Evolutionary conservation across 2,329 filamentous ascomycete species (phyloP).

Genomic region (Macrophomina tecta): DNA sequence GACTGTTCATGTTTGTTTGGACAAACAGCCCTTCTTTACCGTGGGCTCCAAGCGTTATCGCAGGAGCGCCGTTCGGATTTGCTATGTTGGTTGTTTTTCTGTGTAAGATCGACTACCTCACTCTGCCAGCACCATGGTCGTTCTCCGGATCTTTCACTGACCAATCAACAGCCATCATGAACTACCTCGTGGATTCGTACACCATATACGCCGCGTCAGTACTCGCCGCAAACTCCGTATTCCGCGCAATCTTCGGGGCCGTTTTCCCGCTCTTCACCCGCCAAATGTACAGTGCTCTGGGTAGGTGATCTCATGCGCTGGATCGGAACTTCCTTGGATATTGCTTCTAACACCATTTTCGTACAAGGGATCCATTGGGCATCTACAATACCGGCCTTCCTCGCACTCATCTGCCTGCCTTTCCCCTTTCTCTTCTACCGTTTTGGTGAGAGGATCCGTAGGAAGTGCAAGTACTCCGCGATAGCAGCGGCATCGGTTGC

Average conservation of each 20-base stretch:
- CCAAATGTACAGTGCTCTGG: constrained; percentile 60
- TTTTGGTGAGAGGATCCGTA: constrained; percentile 69
- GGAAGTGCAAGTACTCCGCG: constrained; percentile 72
- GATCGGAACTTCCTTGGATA: not conserved
- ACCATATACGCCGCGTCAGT: constrained; percentile 79
- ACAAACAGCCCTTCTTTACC: constrained; percentile 65
- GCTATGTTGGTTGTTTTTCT: constrained; percentile 71
- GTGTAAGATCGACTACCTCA: constrained; percentile 21
- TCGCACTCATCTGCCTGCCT: constrained; percentile 73
- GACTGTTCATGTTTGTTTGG: constrained; percentile 82
- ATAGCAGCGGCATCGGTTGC: constrained; percentile 56
- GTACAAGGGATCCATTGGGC: constrained; percentile 74
- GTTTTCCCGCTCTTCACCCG: constrained; percentile 79
- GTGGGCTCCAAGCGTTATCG: constrained; percentile 61
- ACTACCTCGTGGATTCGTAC: constrained; percentile 56
- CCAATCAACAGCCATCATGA: constrained; percentile 39
- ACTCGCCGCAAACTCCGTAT: constrained; percentile 77
- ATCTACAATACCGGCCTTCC: constrained; percentile 73
- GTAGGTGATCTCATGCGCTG: not conserved
- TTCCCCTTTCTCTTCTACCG: constrained; percentile 79
- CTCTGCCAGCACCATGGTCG: too few relatives aligned
- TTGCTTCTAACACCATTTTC: not conserved
- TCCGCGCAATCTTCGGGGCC: constrained; percentile 78
- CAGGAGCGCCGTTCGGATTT: constrained; percentile 61
- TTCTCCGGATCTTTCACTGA: not conserved